A percentile compares a stretch with the other conserved stretches of the same genome.
Conservation (phyloP, 2,329 filamentous ascomycete genomes). For the Alternaria arbusti region DNA sequence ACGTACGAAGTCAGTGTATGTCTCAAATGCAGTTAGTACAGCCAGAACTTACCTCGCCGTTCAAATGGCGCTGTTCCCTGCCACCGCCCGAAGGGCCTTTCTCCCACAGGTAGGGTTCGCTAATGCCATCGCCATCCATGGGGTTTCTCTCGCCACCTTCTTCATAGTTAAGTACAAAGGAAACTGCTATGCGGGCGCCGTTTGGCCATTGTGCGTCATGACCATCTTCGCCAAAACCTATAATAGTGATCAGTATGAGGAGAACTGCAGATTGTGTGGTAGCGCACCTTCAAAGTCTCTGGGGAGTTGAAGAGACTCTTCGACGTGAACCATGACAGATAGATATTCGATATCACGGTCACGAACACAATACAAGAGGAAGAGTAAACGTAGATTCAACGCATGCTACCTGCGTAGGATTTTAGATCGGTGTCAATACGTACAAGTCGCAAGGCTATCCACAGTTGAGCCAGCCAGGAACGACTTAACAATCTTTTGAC, state of each 20-base stretch:
- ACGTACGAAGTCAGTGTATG: background rate
- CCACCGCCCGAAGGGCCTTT: slow-evolving; percentile 43
- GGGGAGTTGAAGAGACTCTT: slow-evolving; percentile 46
- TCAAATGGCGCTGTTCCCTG: slow-evolving; percentile 52
- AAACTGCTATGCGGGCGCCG: slow-evolving; percentile 46
- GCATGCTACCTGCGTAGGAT: background rate
- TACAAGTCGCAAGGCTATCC: background rate
- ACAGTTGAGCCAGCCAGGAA: background rate
- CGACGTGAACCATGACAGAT: slow-evolving; percentile 35
- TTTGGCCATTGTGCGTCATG: slow-evolving; percentile 48
- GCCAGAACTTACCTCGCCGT: slow-evolving; percentile 45
- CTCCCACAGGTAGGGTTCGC: slow-evolving; percentile 44
- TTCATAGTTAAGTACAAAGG: slow-evolving; percentile 50
- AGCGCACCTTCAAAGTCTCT: slow-evolving; percentile 47
- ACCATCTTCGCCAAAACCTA: slow-evolving; percentile 48
- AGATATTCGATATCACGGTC: background rate
- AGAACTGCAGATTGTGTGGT: background rate
- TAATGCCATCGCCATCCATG: slow-evolving; percentile 41
- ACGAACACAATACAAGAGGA: background rate
- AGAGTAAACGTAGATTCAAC: background rate
- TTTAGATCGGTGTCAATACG: background rate
- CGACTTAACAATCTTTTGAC: background rate
- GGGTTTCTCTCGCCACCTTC: slow-evolving; percentile 43
- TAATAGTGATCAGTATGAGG: background rate
- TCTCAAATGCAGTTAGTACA: background rate